Evolutionary conservation across 1,139 yeast genomes (phyloP).

Genomic region (Sugiyamaella novakii): DNA sequence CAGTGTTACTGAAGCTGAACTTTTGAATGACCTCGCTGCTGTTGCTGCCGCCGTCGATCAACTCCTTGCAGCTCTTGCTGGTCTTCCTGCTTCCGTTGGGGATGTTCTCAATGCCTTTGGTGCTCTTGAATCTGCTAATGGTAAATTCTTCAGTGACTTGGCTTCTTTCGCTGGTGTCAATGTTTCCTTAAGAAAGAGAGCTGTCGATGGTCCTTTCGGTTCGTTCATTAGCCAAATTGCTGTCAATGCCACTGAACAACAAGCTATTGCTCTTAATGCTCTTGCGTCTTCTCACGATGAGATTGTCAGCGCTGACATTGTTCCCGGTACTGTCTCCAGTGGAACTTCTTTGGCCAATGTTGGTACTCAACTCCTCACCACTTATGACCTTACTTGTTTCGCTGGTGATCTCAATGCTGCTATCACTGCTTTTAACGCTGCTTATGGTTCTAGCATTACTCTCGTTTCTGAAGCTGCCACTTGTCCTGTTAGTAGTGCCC

Average conservation of each 20-base stretch:
- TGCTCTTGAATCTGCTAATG: slow-evolving; percentile 6
- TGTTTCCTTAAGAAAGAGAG: slow-evolving; percentile 12
- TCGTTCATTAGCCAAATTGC: slow-evolving; percentile 3
- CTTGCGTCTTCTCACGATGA: slow-evolving; percentile 2
- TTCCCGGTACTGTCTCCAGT: slow-evolving; percentile 2
- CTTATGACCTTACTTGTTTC: slow-evolving; percentile 17
- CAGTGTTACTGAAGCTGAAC: slow-evolving; percentile 5
- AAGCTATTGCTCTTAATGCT: slow-evolving; percentile 1
- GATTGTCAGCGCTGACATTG: slow-evolving; percentile 5
- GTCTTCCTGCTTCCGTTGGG: slow-evolving; percentile 11
- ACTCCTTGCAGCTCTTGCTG: slow-evolving; percentile 9
- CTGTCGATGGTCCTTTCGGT: slow-evolving; percentile 1
- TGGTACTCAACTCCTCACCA: slow-evolving; percentile 10
- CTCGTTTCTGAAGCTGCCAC: slow-evolving; percentile 13
- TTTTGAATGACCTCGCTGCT: slow-evolving; percentile 5
- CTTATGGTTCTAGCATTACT: slow-evolving; percentile 8
- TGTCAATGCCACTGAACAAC: slow-evolving; percentile 12
- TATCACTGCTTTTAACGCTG: slow-evolving; percentile 15
- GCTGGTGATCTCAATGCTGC: slow-evolving; percentile 18
- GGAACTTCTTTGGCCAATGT: slow-evolving; percentile 2
- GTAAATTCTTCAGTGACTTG: slow-evolving; percentile 11
- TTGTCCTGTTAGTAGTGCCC: slow-evolving; percentile 6
- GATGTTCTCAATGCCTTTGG: slow-evolving; percentile 11
- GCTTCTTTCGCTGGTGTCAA: slow-evolving; percentile 9
- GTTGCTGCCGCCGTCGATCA: slow-evolving; percentile 9